Conservation (phyloP, 1,284 basidiomycete genomes). For the Sanghuangporus sanghuang region DNA sequence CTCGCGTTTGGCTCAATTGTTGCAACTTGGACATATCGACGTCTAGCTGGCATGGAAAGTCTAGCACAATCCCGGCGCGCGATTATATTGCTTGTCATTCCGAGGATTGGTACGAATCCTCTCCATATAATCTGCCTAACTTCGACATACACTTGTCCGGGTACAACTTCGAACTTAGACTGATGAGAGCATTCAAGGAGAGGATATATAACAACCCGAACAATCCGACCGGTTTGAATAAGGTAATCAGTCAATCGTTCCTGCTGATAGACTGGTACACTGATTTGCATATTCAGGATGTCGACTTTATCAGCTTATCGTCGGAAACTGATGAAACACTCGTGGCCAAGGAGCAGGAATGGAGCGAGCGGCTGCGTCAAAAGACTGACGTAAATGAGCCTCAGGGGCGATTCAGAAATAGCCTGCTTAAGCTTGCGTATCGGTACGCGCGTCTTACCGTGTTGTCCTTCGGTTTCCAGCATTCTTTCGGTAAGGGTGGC, state of each 20-base stretch:
- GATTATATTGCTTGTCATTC: conserved; percentile 75
- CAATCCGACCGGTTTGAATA: conserved; percentile 69
- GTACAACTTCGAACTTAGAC: conserved; percentile 66
- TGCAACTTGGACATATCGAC: conserved; percentile 81
- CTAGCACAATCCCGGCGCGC: conserved; percentile 65
- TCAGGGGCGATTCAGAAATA: conserved; percentile 55
- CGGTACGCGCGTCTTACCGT: conserved; percentile 65
- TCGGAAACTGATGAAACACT: conserved; percentile 62
- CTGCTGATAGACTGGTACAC: neutral
- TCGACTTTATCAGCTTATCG: conserved; percentile 60
- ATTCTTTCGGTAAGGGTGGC: conserved; percentile 54
- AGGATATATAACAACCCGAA: conserved; percentile 69
- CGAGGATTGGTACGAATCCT: conserved; percentile 68
- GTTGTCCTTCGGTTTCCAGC: conserved; percentile 73
- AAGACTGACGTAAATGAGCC: conserved; percentile 45
- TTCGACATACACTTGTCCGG: conserved; percentile 74
- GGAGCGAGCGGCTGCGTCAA: conserved; percentile 45
- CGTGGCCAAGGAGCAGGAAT: conserved; percentile 44
- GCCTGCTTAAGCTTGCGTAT: conserved; percentile 58
- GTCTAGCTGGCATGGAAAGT: conserved; percentile 80
- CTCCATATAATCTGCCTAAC: conserved; percentile 57
- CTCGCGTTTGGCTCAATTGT: conserved; percentile 82
- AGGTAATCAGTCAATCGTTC: conserved; percentile 34
- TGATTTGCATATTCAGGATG: conserved; percentile 33
- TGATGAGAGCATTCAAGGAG: conserved; percentile 54